These are phyloP conservation scores for Eudorina sp. DNA, from an alignment of 139 green algal genomes.

Conservation along the genomic window DNA sequence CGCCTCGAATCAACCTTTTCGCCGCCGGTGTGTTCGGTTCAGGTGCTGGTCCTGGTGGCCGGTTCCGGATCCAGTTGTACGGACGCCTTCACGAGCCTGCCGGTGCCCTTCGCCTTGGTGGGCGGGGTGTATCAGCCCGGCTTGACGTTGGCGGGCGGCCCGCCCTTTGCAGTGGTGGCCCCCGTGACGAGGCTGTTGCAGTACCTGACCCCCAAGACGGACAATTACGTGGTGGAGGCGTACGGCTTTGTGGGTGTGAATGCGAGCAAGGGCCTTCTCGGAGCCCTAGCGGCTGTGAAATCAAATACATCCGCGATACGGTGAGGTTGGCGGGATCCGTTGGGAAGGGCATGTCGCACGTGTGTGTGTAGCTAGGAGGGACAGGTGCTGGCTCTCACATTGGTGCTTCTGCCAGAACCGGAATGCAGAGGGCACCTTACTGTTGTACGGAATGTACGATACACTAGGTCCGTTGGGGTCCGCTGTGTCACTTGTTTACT, in stretches of 20 bases:
- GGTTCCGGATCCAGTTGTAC: background rate
- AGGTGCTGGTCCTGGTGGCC: background rate
- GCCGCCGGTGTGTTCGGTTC: too few relatives aligned
- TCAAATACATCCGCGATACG: background rate
- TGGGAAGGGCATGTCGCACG: too few relatives aligned
- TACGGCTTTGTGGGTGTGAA: conserved; percentile 6
- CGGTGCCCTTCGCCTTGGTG: background rate
- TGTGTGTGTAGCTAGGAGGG: too few relatives aligned
- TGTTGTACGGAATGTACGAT: too few relatives aligned
- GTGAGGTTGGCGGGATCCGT: too few relatives aligned
- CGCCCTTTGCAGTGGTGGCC: background rate
- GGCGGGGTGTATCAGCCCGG: background rate
- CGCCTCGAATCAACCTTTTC: too few relatives aligned
- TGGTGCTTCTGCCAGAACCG: too few relatives aligned
- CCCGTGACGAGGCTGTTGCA: conserved; percentile 10
- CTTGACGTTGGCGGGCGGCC: too few relatives aligned
- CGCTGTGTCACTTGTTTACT: too few relatives aligned
- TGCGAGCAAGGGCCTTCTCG: background rate
- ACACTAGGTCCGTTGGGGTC: too few relatives aligned
- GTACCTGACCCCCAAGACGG: background rate
- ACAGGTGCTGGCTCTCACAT: too few relatives aligned
- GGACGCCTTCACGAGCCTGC: conserved; percentile 2
- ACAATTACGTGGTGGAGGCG: background rate
- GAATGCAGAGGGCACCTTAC: too few relatives aligned
- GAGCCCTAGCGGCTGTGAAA: background rate